Conservation (phyloP, 371 early-diverging fungal species). For the Mortierella sp. region DNA sequence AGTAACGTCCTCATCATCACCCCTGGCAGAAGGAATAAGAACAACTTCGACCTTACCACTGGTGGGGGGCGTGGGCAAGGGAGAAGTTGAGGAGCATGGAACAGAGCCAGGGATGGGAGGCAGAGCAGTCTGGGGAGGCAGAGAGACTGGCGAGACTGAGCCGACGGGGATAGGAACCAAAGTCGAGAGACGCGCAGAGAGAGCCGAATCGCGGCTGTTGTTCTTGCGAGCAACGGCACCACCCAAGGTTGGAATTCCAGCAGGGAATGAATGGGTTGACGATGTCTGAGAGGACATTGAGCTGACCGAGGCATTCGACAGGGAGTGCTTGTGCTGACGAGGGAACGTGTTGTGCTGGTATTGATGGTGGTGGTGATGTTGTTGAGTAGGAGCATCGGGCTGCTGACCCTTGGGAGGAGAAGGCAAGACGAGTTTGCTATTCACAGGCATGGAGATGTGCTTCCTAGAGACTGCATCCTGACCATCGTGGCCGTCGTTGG, state of each 20-base stretch:
- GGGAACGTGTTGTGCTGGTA: constrained; percentile 13
- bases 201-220: constrained; percentile 22
- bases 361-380: constrained; percentile 6
- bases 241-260: constrained; percentile 16
- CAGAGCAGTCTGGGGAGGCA: constrained; percentile 36
- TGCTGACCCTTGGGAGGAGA: constrained; percentile 30
- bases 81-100: neutral
- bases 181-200: constrained; percentile 25
- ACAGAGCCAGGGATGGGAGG: constrained; percentile 34
- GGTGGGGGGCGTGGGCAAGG: neutral
- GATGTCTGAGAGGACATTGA: constrained; percentile 35
- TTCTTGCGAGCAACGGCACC: constrained; percentile 22
- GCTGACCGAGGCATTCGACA: constrained; percentile 33
- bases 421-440: constrained; percentile 15
- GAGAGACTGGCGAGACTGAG: constrained; percentile 17
- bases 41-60: constrained; percentile 3
- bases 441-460: constrained; percentile 9
- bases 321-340: constrained; percentile 38
- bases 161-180: constrained; percentile 32
- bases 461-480: constrained; percentile 2
- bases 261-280: constrained; percentile 7
- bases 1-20: neutral
- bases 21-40: neutral
- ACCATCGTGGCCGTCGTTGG: neutral
- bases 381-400: constrained; percentile 21